A percentile compares a stretch with the other conserved stretches of the same genome.
Conservation (phyloP, 2,329 filamentous ascomycete species). For the Magnaporthiopsis rhizophila region DNA sequence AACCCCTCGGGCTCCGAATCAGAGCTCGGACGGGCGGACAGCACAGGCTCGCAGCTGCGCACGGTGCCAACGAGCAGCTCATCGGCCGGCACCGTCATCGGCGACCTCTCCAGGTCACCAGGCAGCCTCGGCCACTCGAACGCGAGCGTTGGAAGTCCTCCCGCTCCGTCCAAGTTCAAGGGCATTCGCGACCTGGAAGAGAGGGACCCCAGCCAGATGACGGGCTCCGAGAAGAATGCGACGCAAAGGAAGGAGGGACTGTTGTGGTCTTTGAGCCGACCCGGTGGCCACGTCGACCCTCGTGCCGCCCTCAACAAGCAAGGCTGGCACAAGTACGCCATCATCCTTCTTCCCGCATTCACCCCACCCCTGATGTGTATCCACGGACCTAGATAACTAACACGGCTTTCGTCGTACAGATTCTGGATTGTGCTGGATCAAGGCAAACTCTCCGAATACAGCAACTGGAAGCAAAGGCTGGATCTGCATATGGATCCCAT, state of each 20-base stretch:
- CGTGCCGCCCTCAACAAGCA: conserved; percentile 85
- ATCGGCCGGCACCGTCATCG: conserved; percentile 22
- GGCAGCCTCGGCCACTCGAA: conserved; percentile 38
- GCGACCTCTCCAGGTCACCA: conserved; percentile 48
- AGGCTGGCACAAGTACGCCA: conserved; percentile 91
- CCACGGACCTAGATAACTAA: background rate
- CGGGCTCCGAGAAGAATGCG: conserved; percentile 47
- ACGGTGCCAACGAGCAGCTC: conserved; percentile 38
- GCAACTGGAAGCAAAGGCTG: conserved; percentile 97
- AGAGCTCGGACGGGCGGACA: conserved; percentile 66
- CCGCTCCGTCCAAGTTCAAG: conserved; percentile 62
- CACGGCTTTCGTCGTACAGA: conserved; percentile 32
- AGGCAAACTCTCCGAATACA: conserved; percentile 94
- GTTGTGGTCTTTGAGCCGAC: conserved; percentile 87
- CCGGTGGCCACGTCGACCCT: conserved; percentile 90
- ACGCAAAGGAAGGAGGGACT: conserved; percentile 86
- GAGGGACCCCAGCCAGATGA: conserved; percentile 51
- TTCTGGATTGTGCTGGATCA: conserved; percentile 99
- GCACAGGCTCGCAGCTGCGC: conserved; percentile 61
- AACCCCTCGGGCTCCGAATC: conserved; percentile 51
- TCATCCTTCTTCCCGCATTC: background rate
- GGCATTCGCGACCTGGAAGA: conserved; percentile 91
- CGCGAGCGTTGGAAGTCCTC: conserved; percentile 39
- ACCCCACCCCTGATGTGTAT: background rate
- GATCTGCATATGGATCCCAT: conserved; percentile 98